Evolutionary conservation across 225 moss, liverwort and hornwort species (phyloP).

Genomic region (Ulota crispa): DNA sequence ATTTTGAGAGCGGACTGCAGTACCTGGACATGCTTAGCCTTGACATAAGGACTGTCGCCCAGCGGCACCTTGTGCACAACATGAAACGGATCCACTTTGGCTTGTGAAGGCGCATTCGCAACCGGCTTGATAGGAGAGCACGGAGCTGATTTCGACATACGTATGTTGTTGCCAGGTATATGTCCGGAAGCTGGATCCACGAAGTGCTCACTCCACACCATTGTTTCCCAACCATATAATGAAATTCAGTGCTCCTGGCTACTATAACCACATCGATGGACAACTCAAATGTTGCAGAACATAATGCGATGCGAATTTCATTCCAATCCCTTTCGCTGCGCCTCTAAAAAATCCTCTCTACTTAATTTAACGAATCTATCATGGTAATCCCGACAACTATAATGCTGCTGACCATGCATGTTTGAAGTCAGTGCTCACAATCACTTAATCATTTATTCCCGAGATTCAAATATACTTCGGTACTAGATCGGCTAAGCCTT

Average conservation of each 20-base stretch:
- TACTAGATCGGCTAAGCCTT: slow-evolving; percentile 6
- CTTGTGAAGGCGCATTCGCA: slow-evolving; percentile 55
- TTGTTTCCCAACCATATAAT: slow-evolving; percentile 9
- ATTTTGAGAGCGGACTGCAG: neutral
- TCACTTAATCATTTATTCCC: neutral
- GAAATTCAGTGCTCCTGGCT: neutral
- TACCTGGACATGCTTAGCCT: slow-evolving; percentile 98
- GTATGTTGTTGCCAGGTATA: slow-evolving; percentile 24
- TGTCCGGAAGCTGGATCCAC: slow-evolving; percentile 24
- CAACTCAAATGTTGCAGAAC: neutral
- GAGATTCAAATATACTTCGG: neutral
- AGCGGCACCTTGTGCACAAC: slow-evolving; percentile 88
- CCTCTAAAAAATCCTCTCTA: neutral
- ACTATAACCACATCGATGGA: slow-evolving; percentile 2
- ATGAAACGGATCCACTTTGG: slow-evolving; percentile 80
- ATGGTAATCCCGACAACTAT: neutral
- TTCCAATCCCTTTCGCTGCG: neutral
- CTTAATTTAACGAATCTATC: neutral
- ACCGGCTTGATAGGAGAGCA: slow-evolving; percentile 82
- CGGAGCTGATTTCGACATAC: slow-evolving; percentile 75
- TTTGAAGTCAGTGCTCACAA: neutral
- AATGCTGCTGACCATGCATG: slow-evolving; percentile 5
- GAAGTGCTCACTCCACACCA: slow-evolving; percentile 45
- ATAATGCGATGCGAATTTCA: neutral
- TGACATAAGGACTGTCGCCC: slow-evolving; percentile 88